These are phyloP conservation scores for Sporothrix pseudoabietina DNA, from an alignment of 2,329 filamentous ascomycete species.

Conservation along the genomic window DNA sequence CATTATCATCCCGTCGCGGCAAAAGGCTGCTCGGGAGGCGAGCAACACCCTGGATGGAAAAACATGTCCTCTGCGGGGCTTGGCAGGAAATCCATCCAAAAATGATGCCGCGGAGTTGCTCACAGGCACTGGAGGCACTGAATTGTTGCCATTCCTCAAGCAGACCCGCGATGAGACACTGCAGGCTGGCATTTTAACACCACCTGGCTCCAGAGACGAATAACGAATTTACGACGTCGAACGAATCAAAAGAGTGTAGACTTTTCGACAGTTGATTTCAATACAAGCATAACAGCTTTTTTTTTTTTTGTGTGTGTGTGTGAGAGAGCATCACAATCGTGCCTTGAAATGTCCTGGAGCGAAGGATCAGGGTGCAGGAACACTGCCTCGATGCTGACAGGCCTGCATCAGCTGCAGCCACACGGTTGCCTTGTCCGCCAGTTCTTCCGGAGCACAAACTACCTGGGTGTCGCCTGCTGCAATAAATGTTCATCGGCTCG, in stretches of 20 bases:
- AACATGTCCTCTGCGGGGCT: conserved; percentile 38
- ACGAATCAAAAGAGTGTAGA: background rate
- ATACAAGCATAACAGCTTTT: too few relatives aligned
- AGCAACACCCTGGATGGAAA: background rate
- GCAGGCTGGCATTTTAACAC: conserved; percentile 15
- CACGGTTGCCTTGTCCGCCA: too few relatives aligned
- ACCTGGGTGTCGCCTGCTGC: background rate
- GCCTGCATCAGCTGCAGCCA: too few relatives aligned
- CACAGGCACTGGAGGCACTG: conserved; percentile 84
- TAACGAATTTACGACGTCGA: background rate
- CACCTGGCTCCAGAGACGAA: background rate
- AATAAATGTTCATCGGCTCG: background rate
- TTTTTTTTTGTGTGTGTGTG: too few relatives aligned
- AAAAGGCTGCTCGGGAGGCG: background rate
- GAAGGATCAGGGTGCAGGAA: background rate
- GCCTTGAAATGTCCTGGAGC: background rate
- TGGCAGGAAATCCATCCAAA: conserved; percentile 45
- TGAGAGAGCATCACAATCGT: background rate
- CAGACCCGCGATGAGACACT: conserved; percentile 82
- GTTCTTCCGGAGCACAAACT: too few relatives aligned
- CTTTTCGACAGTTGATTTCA: too few relatives aligned
- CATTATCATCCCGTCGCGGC: conserved; percentile 81
- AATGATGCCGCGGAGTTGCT: conserved; percentile 44
- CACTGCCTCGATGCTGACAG: background rate
- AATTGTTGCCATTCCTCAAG: conserved; percentile 84